phyloP scores from a whole-genome alignment of 495 filamentous ascomycete species.

The Xylaria intraflava region DNA sequence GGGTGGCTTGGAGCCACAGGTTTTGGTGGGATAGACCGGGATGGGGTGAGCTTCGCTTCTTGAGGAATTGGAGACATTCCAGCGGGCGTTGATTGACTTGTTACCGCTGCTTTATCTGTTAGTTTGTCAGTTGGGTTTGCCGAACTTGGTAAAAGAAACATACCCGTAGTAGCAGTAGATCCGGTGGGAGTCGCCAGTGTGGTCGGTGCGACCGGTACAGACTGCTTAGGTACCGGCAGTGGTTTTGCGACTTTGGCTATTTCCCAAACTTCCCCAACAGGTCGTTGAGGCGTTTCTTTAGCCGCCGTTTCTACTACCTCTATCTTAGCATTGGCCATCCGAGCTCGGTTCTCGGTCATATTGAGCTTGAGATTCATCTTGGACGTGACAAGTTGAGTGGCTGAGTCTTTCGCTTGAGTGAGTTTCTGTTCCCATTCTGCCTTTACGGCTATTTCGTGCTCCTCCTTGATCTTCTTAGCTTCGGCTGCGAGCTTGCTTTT shows the following conservation, averaged over 20 bases:
- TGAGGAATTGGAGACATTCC: slow-evolving; percentile 19
- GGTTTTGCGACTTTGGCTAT: slow-evolving; percentile 66
- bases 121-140: slow-evolving; percentile 2
- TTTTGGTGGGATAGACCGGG: slow-evolving; percentile 19
- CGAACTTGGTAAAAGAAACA: background rate
- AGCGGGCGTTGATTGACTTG: slow-evolving; percentile 7
- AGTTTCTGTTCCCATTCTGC: slow-evolving; percentile 46
- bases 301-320: slow-evolving; percentile 73
- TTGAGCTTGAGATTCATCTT: slow-evolving; percentile 65
- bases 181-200: slow-evolving; percentile 1
- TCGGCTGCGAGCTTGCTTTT: slow-evolving; percentile 49
- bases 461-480: slow-evolving; percentile 52
- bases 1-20: slow-evolving; percentile 10
- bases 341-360: slow-evolving; percentile 68
- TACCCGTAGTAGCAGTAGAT: slow-evolving; percentile 24
- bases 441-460: slow-evolving; percentile 37
- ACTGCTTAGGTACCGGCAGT: slow-evolving; percentile 35
- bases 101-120: slow-evolving; percentile 16
- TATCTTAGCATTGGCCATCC: slow-evolving; percentile 60
- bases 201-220: slow-evolving; percentile 22
- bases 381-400: slow-evolving; percentile 52
- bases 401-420: slow-evolving; percentile 44
- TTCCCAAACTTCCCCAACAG: slow-evolving; percentile 81
- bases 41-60: slow-evolving; percentile 17
- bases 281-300: slow-evolving; percentile 70